These are phyloP conservation scores for Areca catechu DNA, from an alignment of 176 grass and related monocot species.

Conservation along the genomic window DNA sequence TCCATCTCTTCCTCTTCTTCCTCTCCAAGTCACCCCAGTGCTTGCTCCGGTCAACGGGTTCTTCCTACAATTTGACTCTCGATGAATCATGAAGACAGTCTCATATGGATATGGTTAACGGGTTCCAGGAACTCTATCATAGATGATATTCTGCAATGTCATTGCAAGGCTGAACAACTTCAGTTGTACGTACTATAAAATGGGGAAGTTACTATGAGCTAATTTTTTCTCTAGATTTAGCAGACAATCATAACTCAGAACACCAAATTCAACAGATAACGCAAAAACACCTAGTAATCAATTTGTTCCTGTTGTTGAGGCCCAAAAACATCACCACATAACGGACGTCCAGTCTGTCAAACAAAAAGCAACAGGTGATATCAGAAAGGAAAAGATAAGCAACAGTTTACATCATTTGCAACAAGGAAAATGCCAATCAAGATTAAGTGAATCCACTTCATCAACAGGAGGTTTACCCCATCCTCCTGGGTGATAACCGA, in stretches of 20 bases:
- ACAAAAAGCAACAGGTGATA: slow-evolving; percentile 2
- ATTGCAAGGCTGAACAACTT: too few species aligned
- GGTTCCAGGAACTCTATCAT: too few species aligned
- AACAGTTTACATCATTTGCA: too few species aligned
- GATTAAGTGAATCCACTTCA: slow-evolving; percentile 8
- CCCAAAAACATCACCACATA: slow-evolving; percentile 80
- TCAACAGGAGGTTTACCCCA: slow-evolving; percentile 55
- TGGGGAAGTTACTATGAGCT: too few species aligned
- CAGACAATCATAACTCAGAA: too few species aligned
- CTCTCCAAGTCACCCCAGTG: slow-evolving; percentile 98
- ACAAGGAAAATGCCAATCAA: slow-evolving; percentile 1
- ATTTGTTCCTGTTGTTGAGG: slow-evolving; percentile 75
- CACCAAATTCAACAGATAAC: too few species aligned
- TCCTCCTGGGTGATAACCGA: slow-evolving; percentile 91
- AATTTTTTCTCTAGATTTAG: too few species aligned
- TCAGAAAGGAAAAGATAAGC: too few species aligned
- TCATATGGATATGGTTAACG: too few species aligned
- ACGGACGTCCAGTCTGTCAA: slow-evolving; percentile 56
- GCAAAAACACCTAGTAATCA: slow-evolving; percentile 60
- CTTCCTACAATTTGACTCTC: slow-evolving; percentile 38
- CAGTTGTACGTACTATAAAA: too few species aligned
- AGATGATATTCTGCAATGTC: too few species aligned
- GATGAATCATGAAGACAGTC: too few species aligned
- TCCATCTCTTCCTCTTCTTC: slow-evolving; percentile 47
- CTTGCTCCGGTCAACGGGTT: slow-evolving; percentile 81